Evolutionary conservation across 441 rosid species (phyloP).

Genomic region (Populus trichocarpa): DNA sequence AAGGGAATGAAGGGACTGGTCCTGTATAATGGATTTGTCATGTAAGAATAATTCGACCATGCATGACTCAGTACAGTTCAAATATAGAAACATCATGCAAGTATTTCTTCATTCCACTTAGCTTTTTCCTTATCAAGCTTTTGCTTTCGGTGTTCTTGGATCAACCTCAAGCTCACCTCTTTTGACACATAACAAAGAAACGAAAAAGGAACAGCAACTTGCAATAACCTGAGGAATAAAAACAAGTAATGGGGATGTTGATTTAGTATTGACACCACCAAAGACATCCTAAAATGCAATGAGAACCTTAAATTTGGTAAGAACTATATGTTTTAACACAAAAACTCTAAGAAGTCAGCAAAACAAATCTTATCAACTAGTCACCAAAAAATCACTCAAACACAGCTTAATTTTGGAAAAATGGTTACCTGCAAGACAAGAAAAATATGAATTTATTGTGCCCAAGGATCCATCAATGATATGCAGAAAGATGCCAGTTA

Average conservation of each 20-base stretch:
- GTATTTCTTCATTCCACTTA: conserved; percentile 25
- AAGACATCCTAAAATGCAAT: neutral
- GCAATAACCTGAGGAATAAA: neutral
- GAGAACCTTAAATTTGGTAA: neutral
- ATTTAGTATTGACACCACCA: neutral
- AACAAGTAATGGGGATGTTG: neutral
- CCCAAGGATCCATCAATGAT: conserved; percentile 8
- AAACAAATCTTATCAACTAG: conserved; percentile 3
- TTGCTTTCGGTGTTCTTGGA: conserved; percentile 16
- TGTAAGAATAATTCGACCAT: conserved; percentile 35
- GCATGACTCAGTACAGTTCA: conserved; percentile 34
- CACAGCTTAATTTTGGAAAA: neutral
- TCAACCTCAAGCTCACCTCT: conserved; percentile 26
- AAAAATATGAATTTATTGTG: conserved; percentile 10
- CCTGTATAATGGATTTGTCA: conserved; percentile 29
- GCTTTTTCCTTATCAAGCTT: conserved; percentile 24
- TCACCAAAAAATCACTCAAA: conserved; percentile 2
- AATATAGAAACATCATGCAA: conserved; percentile 25
- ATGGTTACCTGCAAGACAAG: conserved; percentile 4
- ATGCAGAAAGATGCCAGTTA: conserved; percentile 9
- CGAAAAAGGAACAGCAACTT: neutral
- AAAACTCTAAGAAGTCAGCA: neutral
- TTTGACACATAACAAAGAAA: conserved; percentile 26
- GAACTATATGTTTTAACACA: neutral
- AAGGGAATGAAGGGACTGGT: conserved; percentile 27